Percentiles rank a stretch among this genome's conserved stretches.
Conservation (phyloP, 2,329 filamentous ascomycete genomes). For the Xylariaceae sp. region DNA sequence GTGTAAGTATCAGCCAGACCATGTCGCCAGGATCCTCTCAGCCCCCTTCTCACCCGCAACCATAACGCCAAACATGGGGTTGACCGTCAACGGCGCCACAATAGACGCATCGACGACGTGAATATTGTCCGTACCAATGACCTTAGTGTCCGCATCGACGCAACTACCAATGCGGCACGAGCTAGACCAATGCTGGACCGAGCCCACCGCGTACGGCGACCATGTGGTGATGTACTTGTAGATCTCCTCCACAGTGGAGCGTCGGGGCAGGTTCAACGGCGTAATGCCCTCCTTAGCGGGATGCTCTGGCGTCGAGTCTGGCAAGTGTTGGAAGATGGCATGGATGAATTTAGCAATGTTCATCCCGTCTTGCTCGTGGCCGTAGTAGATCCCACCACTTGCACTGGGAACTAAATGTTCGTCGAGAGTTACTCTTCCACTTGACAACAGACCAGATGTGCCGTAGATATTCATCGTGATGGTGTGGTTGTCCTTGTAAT, state of each 20-base stretch:
- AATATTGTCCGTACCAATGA: constrained; percentile 45
- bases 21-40: constrained; percentile 40
- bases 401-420: constrained; percentile 39
- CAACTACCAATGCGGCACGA: constrained; percentile 47
- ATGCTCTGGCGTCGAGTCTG: constrained; percentile 23
- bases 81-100: constrained; percentile 46
- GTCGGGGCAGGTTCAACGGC: constrained; percentile 44
- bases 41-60: constrained; percentile 47
- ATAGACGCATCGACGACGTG: constrained; percentile 49
- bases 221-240: constrained; percentile 44
- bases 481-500: constrained; percentile 39
- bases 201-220: constrained; percentile 43
- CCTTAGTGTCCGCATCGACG: constrained; percentile 43
- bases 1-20: constrained; percentile 3
- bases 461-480: constrained; percentile 54
- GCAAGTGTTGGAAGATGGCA: constrained; percentile 43
- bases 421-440: constrained; percentile 43
- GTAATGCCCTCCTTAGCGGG: constrained; percentile 37
- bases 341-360: constrained; percentile 47
- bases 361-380: constrained; percentile 41
- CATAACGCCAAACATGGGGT: constrained; percentile 52
- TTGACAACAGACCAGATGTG: constrained; percentile 48
- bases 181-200: constrained; percentile 50
- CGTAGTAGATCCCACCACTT: constrained; percentile 41
- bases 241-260: constrained; percentile 44